Evolutionary conservation across 2,329 filamentous ascomycete genomes (phyloP).

Genomic region (Fusarium mangiferae): DNA sequence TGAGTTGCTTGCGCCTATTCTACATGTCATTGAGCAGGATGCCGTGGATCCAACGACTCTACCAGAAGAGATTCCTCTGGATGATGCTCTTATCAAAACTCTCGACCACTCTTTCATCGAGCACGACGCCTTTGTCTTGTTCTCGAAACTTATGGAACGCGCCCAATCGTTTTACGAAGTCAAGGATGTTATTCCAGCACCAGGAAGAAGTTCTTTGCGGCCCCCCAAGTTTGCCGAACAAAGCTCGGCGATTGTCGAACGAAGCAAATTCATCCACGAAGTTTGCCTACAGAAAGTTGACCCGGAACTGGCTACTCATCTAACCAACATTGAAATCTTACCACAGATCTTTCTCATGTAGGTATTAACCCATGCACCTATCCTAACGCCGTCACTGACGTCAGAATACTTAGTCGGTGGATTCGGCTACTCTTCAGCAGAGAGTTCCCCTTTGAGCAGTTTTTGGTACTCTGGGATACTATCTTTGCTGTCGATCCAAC

Average conservation of each 20-base stretch:
- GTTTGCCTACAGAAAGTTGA: conserved; percentile 81
- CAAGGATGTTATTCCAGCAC: conserved; percentile 28
- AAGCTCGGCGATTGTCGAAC: conserved; percentile 75
- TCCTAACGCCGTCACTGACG: not conserved
- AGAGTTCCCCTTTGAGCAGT: conserved; percentile 89
- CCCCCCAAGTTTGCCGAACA: conserved; percentile 47
- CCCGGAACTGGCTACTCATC: conserved; percentile 82
- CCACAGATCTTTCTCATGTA: conserved; percentile 97
- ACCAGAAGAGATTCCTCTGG: conserved; percentile 49
- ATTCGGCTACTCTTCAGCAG: conserved; percentile 91
- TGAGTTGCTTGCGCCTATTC: conserved; percentile 88
- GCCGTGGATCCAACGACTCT: conserved; percentile 67
- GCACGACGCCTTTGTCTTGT: conserved; percentile 89
- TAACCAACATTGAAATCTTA: conserved; percentile 86
- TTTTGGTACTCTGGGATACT: conserved; percentile 88
- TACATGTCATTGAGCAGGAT: conserved; percentile 86
- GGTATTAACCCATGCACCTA: conserved; percentile 38
- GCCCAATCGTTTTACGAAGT: conserved; percentile 90
- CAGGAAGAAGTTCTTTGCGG: conserved; percentile 31
- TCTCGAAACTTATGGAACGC: conserved; percentile 86
- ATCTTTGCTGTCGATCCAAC: conserved; percentile 87
- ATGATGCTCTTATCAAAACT: conserved; percentile 69
- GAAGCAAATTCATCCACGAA: conserved; percentile 89
- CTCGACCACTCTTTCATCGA: conserved; percentile 82
- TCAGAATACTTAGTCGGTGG: conserved; percentile 74